Percentiles rank a stretch among this genome's conserved stretches.
Conservation (phyloP, 2,329 filamentous ascomycete genomes). For the Corynespora cassiicola region DNA sequence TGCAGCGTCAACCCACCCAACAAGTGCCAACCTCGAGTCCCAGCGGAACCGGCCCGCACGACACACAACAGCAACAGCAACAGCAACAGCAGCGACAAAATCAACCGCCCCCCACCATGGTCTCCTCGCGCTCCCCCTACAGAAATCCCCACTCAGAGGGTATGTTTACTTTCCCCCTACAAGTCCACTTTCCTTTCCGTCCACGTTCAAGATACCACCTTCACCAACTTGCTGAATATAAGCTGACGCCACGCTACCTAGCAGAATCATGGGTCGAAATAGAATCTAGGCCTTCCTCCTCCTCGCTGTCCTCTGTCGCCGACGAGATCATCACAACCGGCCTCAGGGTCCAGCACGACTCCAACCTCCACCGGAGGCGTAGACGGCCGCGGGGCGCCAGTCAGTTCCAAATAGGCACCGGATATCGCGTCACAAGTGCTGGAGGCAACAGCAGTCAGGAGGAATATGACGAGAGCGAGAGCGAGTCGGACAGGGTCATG, state of each 20-base stretch:
- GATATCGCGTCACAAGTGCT: slow-evolving; percentile 51
- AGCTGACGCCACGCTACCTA: slow-evolving; percentile 19
- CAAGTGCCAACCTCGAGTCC: no score
- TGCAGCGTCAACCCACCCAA: no score
- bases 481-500: slow-evolving; percentile 77
- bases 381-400: slow-evolving; percentile 50
- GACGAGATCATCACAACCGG: slow-evolving; percentile 94
- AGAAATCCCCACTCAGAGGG: slow-evolving; percentile 19
- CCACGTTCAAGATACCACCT: slow-evolving; percentile 6
- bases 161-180: slow-evolving; percentile 7
- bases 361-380: slow-evolving; percentile 66
- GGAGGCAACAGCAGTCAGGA: slow-evolving; percentile 83
- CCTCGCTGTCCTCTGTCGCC: slow-evolving; percentile 81
- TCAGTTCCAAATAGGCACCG: slow-evolving; percentile 41
- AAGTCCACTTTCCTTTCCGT: background rate
- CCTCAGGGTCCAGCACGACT: slow-evolving; percentile 73
- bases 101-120: slow-evolving; percentile 26
- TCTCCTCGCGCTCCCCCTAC: slow-evolving; percentile 3
- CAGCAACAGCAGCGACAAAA: slow-evolving; percentile 26
- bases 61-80: slow-evolving; percentile 22
- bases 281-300: slow-evolving; percentile 89
- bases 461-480: slow-evolving; percentile 93
- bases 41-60: no score
- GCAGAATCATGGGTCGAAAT: slow-evolving; percentile 97
- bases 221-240: slow-evolving; percentile 15